Conservation (phyloP, 2,329 filamentous ascomycete species). For the Dactylella cylindrospora region DNA sequence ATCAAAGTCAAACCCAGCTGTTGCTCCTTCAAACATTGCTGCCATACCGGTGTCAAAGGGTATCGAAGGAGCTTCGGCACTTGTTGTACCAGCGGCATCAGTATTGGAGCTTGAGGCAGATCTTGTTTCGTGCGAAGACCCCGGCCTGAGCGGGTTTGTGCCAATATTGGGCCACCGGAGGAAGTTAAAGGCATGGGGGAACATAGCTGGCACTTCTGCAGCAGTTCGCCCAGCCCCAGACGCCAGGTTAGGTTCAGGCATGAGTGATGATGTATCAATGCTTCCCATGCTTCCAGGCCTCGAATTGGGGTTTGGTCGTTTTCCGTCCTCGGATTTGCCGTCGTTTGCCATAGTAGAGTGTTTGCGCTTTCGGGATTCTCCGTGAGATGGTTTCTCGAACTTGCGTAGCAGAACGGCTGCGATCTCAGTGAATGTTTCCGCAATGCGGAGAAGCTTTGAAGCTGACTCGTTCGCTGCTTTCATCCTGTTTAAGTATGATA, state of each 20-base stretch:
- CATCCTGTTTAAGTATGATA: constrained; percentile 47
- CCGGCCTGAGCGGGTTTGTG: constrained; percentile 11
- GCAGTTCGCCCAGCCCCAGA: not conserved
- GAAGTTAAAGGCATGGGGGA: constrained; percentile 40
- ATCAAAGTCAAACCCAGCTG: constrained; percentile 46
- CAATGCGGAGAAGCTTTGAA: constrained; percentile 47
- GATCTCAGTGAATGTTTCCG: constrained; percentile 48
- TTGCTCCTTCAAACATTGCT: constrained; percentile 30
- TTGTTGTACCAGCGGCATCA: constrained; percentile 4
- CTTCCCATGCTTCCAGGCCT: constrained; percentile 18
- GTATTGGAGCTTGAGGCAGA: constrained; percentile 2
- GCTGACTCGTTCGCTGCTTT: constrained; percentile 47
- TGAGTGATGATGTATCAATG: constrained; percentile 7
- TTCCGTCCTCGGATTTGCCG: constrained; percentile 32
- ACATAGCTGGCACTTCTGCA: constrained; percentile 30
- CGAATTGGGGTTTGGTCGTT: constrained; percentile 30
- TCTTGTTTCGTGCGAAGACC: constrained; percentile 32
- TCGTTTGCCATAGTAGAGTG: constrained; percentile 31
- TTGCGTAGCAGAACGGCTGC: constrained; percentile 42
- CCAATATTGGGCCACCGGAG: constrained; percentile 40
- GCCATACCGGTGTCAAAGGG: constrained; percentile 21
- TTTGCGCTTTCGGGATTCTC: constrained; percentile 41
- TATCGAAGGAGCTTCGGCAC: constrained; percentile 17
- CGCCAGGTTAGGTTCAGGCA: not conserved
- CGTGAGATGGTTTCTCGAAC: constrained; percentile 39